Conservation (phyloP, 2,329 filamentous ascomycete species). For the Aspergillus fructus region DNA sequence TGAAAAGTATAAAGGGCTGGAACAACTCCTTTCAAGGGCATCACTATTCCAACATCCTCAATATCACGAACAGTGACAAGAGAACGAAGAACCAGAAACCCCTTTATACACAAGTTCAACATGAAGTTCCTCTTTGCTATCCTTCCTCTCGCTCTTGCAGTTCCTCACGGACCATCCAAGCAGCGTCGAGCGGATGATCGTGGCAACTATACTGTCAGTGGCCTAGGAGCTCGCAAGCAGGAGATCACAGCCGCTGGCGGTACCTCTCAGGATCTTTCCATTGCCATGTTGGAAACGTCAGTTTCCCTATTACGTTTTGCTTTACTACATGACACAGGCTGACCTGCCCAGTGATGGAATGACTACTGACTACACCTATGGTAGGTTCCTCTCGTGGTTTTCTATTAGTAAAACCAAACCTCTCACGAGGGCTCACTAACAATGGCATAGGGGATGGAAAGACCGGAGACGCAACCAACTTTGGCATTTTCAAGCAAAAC, state of each 20-base stretch:
- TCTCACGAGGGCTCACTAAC: background rate
- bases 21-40: background rate
- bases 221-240: constrained; percentile 24
- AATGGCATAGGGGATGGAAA: constrained; percentile 27
- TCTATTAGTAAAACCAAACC: background rate
- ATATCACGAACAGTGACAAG: background rate
- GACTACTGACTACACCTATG: constrained; percentile 24
- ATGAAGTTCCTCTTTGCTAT: background rate
- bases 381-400: constrained; percentile 4
- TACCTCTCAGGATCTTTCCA: constrained; percentile 24
- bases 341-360: constrained; percentile 15
- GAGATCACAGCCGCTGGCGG: constrained; percentile 20
- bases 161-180: background rate
- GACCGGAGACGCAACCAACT: constrained; percentile 28
- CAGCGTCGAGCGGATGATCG: constrained; percentile 9
- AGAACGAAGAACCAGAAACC: background rate
- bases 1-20: background rate
- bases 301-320: too few species aligned
- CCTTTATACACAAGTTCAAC: background rate
- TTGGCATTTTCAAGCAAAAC: constrained; percentile 20
- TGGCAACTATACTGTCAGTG: constrained; percentile 18
- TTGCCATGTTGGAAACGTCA: constrained; percentile 28
- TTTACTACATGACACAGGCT: too few species aligned
- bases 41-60: background rate
- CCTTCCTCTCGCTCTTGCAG: background rate